Conservation (phyloP, 306 rosid species). For the Luffa acutangula region DNA sequence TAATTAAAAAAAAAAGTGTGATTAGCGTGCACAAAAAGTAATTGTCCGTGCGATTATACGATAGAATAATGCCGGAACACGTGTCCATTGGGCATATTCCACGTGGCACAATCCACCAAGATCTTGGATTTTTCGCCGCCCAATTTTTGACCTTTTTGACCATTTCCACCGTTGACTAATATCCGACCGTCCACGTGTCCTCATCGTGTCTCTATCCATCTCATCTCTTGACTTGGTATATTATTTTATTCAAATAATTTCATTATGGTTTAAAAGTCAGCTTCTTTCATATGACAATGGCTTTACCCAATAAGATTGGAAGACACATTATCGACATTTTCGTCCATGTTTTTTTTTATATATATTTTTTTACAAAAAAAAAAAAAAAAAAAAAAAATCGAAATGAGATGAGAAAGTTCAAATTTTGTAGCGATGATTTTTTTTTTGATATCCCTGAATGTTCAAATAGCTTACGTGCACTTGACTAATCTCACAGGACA, state of each 20-base stretch:
- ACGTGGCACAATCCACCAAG: not conserved
- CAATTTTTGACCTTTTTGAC: not conserved
- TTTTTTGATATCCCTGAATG: too few relatives aligned
- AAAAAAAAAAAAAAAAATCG: not conserved
- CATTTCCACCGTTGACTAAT: not conserved
- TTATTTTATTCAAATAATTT: not conserved
- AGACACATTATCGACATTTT: not conserved
- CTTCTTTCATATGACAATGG: not conserved
- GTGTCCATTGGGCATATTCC: not conserved
- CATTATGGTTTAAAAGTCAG: not conserved
- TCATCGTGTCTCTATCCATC: slow-evolving; percentile 1
- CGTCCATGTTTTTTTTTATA: not conserved
- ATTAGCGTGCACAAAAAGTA: not conserved
- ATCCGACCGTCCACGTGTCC: slow-evolving; percentile 2
- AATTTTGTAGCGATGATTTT: too few relatives aligned
- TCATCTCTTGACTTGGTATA: slow-evolving; percentile 4
- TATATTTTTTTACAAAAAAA: too few relatives aligned
- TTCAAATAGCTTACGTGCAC: too few relatives aligned
- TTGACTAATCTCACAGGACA: too few relatives aligned
- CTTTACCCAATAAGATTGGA: not conserved
- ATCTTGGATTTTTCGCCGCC: not conserved
- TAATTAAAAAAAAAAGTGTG: not conserved
- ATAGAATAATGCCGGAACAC: not conserved
- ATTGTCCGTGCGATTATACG: not conserved
- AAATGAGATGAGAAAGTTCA: not conserved